A percentile compares a stretch with the other conserved stretches of the same genome.
Evolutionary conservation across 257 asterid genomes (phyloP).

Genomic region (Leonotis leonurus): DNA sequence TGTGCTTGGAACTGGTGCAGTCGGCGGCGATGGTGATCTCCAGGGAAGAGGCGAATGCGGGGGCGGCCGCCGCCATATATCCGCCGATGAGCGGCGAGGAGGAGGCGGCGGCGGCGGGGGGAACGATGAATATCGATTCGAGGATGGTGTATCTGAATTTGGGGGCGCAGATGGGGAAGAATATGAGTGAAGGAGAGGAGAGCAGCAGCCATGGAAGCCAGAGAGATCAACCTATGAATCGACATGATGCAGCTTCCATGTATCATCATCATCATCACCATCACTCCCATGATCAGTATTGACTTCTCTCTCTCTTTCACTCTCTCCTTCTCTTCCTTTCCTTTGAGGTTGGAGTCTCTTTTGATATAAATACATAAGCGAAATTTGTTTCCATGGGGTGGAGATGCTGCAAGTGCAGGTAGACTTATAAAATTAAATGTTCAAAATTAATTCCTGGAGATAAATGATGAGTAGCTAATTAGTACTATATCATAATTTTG

Average conservation of each 20-base stretch:
- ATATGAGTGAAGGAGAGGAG: conserved; percentile 41
- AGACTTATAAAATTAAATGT: neutral
- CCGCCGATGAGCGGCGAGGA: conserved; percentile 55
- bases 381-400: conserved; percentile 16
- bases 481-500: too few relatives aligned
- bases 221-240: conserved; percentile 41
- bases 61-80: too few relatives aligned
- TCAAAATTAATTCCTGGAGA: conserved; percentile 12
- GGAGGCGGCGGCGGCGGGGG: too few relatives aligned
- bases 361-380: neutral
- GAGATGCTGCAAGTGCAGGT: neutral
- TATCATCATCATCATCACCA: conserved; percentile 53
- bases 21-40: conserved; percentile 94
- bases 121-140: conserved; percentile 55
- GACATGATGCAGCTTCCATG: conserved; percentile 58
- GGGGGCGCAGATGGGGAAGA: conserved; percentile 69
- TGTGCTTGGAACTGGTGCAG: conserved; percentile 83
- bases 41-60: conserved; percentile 66
- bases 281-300: conserved; percentile 50
- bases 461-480: conserved; percentile 14
- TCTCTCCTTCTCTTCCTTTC: too few relatives aligned
- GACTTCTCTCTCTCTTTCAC: conserved; percentile 13
- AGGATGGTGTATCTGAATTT: conserved; percentile 78
- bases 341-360: too few relatives aligned
- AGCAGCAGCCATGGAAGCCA: conserved; percentile 38